Conservation (phyloP, 495 filamentous ascomycete genomes). For the Paragyromitra xinjiangensis region DNA sequence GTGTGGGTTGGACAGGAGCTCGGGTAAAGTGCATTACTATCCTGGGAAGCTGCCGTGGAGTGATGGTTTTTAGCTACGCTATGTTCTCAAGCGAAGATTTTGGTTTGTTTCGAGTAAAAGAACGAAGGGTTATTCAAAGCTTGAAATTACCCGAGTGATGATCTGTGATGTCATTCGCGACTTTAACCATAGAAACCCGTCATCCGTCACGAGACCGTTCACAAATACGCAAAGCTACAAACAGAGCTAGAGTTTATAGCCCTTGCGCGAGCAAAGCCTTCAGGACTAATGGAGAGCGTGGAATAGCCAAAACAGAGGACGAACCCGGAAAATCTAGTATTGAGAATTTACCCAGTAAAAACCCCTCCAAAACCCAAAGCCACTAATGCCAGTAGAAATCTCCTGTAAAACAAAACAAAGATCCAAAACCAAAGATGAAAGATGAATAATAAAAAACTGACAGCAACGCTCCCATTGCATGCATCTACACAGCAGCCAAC, state of each 20-base stretch:
- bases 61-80: neutral
- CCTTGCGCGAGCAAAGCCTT: neutral
- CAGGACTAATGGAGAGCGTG: neutral
- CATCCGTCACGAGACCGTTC: neutral
- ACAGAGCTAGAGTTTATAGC: neutral
- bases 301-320: too few relatives aligned
- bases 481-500: conserved; percentile 32
- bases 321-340: conserved; percentile 21
- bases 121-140: neutral
- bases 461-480: conserved; percentile 38
- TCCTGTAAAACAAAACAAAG: conserved; percentile 10
- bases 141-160: conserved; percentile 1
- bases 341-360: conserved; percentile 8
- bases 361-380: conserved; percentile 22
- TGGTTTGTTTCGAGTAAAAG: conserved; percentile 1
- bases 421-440: neutral
- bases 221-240: neutral
- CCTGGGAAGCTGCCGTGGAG: conserved; percentile 29
- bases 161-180: neutral
- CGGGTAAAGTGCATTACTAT: conserved; percentile 30
- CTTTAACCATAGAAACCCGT: neutral
- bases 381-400: conserved; percentile 17
- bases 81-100: neutral
- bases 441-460: neutral
- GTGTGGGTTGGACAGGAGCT: conserved; percentile 35